phyloP scores from a whole-genome alignment of 805 yeast genomes.

The Wickerhamiella hasegawae region DNA sequence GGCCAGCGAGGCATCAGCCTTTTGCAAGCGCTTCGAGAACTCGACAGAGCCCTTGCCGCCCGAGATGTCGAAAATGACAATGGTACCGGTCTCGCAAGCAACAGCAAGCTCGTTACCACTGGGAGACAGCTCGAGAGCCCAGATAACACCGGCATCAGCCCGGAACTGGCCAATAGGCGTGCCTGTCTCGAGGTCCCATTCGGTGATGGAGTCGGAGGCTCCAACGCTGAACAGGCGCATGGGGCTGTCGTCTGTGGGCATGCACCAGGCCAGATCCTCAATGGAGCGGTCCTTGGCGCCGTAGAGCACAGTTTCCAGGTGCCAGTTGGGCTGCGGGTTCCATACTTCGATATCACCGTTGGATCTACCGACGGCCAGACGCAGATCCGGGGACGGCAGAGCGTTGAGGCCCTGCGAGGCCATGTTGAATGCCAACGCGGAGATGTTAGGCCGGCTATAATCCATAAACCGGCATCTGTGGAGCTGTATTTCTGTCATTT shows the following conservation, averaged over 20 bases:
- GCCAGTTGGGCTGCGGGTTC: conserved; percentile 59
- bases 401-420: conserved; percentile 27
- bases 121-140: conserved; percentile 65
- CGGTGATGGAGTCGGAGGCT: conserved; percentile 80
- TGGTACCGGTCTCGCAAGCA: conserved; percentile 92
- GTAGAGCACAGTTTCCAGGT: conserved; percentile 50
- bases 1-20: conserved; percentile 52
- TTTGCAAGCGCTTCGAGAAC: conserved; percentile 53
- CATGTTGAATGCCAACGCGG: conserved; percentile 67
- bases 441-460: conserved; percentile 67
- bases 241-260: conserved; percentile 24
- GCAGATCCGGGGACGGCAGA: conserved; percentile 32
- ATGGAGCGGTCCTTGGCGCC: conserved; percentile 77
- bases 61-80: conserved; percentile 66
- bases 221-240: conserved; percentile 82
- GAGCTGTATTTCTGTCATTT: too few species aligned
- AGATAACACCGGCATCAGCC: conserved; percentile 83
- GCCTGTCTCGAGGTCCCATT: conserved; percentile 74
- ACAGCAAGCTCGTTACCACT: conserved; percentile 54
- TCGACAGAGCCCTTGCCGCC: conserved; percentile 79
- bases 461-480: conserved; percentile 91
- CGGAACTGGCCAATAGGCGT: conserved; percentile 61
- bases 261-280: conserved; percentile 78
- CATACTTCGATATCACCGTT: conserved; percentile 94
- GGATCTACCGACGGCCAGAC: conserved; percentile 82